Evolutionary conservation across 2,329 filamentous ascomycete genomes (phyloP).

Genomic region (Thelonectria rubi): DNA sequence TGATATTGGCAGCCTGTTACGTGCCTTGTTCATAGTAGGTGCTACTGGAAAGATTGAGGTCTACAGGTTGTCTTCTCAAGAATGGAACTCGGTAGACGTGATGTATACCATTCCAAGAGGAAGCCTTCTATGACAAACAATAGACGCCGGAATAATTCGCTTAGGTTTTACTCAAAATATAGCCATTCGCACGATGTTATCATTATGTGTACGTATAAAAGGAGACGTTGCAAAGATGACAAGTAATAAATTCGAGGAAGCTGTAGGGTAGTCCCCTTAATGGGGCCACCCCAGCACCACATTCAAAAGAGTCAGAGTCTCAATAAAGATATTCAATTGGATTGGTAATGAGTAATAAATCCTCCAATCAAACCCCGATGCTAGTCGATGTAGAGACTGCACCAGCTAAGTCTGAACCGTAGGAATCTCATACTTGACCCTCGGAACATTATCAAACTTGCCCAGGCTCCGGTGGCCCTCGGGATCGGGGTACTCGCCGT

Average conservation of each 20-base stretch:
- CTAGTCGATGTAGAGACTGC: neutral
- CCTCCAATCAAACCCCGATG: neutral
- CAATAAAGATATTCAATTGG: too few relatives aligned
- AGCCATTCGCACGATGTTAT: neutral
- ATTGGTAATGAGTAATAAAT: too few relatives aligned
- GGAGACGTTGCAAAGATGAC: neutral
- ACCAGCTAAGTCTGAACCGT: slow-evolving; percentile 9
- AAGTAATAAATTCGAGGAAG: neutral
- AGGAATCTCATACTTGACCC: slow-evolving; percentile 21
- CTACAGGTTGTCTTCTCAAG: too few relatives aligned
- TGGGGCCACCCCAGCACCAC: too few relatives aligned
- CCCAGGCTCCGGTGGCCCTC: slow-evolving; percentile 23
- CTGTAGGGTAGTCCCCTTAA: neutral
- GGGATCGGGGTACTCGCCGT: slow-evolving; percentile 22
- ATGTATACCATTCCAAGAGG: too few relatives aligned
- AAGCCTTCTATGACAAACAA: too few relatives aligned
- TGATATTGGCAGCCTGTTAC: neutral
- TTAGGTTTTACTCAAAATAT: neutral
- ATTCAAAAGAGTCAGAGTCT: too few relatives aligned
- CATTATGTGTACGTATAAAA: neutral
- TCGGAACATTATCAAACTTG: slow-evolving; percentile 24
- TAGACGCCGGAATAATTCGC: too few relatives aligned
- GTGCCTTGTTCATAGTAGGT: too few relatives aligned
- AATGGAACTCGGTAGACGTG: too few relatives aligned
- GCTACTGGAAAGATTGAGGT: too few relatives aligned